Percentiles rank a stretch among this genome's conserved stretches.
These are phyloP conservation scores for Bertia moriformis DNA, from an alignment of 2,329 filamentous ascomycete species.

Conservation along the genomic window DNA sequence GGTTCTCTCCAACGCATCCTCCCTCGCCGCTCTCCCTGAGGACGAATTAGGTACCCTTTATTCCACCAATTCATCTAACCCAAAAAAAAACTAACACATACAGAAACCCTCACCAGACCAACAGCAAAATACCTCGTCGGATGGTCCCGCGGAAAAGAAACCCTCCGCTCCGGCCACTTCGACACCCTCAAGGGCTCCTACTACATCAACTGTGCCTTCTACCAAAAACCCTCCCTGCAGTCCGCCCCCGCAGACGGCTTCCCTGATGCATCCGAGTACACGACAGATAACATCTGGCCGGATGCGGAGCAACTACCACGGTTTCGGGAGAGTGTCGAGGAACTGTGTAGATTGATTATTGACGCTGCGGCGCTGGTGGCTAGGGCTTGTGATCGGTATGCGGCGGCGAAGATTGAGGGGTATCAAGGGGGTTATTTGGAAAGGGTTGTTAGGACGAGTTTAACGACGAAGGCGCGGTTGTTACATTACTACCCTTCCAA, in stretches of 20 bases:
- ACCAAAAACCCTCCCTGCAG: constrained; percentile 20
- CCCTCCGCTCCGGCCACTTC: constrained; percentile 41
- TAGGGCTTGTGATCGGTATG: constrained; percentile 76
- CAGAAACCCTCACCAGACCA: constrained; percentile 23
- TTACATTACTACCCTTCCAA: constrained; percentile 72
- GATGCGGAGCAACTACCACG: constrained; percentile 51
- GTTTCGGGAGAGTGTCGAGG: constrained; percentile 59
- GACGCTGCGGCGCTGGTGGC: constrained; percentile 81
- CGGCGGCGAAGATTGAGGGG: constrained; percentile 59
- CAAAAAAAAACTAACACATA: neutral
- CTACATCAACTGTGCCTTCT: constrained; percentile 47
- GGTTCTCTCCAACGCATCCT: constrained; percentile 45
- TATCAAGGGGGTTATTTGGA: constrained; percentile 73
- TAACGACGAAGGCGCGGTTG: constrained; percentile 78
- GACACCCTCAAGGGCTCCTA: constrained; percentile 51
- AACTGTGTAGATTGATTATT: constrained; percentile 72
- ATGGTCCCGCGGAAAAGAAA: constrained; percentile 52
- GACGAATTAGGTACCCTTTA: constrained; percentile 22
- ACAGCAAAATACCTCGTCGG: constrained; percentile 43
- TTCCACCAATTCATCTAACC: neutral
- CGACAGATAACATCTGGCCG: constrained; percentile 83
- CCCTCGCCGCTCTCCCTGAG: constrained; percentile 39
- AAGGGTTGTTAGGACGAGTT: constrained; percentile 69
- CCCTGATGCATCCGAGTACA: constrained; percentile 53
- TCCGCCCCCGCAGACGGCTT: constrained; percentile 42